Evolutionary conservation across 2,329 filamentous ascomycete species (phyloP), one percentile per base, ranked within the genome.

Genomic region (Diaporthe batatas): DNA sequence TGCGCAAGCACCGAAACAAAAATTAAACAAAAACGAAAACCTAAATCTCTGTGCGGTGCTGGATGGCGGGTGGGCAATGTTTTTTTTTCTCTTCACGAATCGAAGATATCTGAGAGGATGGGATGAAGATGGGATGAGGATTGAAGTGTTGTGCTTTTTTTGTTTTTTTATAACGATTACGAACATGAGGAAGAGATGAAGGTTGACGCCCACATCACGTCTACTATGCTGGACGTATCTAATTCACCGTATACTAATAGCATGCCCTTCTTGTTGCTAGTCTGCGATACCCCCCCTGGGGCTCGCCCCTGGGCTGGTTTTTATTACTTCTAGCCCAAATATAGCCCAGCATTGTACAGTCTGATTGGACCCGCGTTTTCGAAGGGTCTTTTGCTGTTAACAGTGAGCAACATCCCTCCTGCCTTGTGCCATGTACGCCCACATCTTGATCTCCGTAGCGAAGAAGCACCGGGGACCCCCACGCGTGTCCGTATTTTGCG

Each of bases 231-330:
- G 44, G 68, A 70, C 34, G 55, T 23, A 39, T 70, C 34, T 70
- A 62, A 70, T 70, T 21, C 34, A 58, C 34, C 29, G 68, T 70
- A 62, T 21, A 67, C 55, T 70, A 62, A 70, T 62, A 70, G 3
- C 58, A 62, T 62, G 57, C 54, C 12, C 11, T 32, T 54, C n/a
- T 54, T 44, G 44, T 53, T 62, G 29, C 44, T 59, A 49, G 47
- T 70, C 68, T 70, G 44, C 58, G 68, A 62, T 53, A 62, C 16
- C 16, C 39, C 68, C 68, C 59, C 59, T 18, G 36, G 10, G 55
- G 68, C 44, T 70, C n/a, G n/a, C 29, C 55, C 25, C n/a, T 29
- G 55, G 68, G 55, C n/a, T 42, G 36, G 11, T 70, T 62, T 49
- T 29, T 29, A 36, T 62, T 49, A 23, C 12, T 51, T 70, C 42